Base-by-base conservation (phyloP, 805 yeast genomes). In the Candida tibetensis region DNA sequence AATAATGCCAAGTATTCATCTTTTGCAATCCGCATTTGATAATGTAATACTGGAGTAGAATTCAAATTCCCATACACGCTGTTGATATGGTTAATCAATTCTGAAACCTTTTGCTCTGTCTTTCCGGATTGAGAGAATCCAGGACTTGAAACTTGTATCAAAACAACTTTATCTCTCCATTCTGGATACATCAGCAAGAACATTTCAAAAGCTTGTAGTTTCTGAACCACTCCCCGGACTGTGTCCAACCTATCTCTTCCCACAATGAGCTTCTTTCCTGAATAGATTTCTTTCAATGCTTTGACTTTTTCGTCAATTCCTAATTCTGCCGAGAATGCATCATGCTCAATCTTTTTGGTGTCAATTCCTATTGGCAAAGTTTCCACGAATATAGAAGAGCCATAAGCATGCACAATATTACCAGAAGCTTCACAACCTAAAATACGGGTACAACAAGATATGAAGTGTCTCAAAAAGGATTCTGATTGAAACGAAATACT, bases 201-300 rank as follows among this genome's bases (percentile, higher is more conserved):
- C 65, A 81, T 77, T 53, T 87, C 95, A 62, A 83, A 90, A 0
- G 97, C 97, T 60, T 88, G 84, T 27, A 93, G 66, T 60, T 93
- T 93, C 63, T 93, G 98, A 3, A 86, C 79, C 19, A 93, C 95
- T 22, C 99, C 98, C 44, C 96, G 79, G 15, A 91, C 96, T 7
- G 83, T 67, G 58, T 93, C 98, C 43, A 93, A 74, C 43, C 98
- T 70, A 58, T 93, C 99, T 58, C 99, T 79, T 21, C 99, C 99
- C 28, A 93, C 84, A 49, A 93, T 85, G 47, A 93, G 79, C 58
- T 82, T 85, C 51, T 81, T 77, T 41, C 73, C 81, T 18, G 69
- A 71, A 52, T 83, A 83, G 26, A 82, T 64, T 41, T 76, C 74
- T 45, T 76, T 73, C 42, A 93, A 76, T 2, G 85, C 80, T 16